Conservation (phyloP, 768 basidiomycete genomes). For the Rhodotorula paludigena region DNA sequence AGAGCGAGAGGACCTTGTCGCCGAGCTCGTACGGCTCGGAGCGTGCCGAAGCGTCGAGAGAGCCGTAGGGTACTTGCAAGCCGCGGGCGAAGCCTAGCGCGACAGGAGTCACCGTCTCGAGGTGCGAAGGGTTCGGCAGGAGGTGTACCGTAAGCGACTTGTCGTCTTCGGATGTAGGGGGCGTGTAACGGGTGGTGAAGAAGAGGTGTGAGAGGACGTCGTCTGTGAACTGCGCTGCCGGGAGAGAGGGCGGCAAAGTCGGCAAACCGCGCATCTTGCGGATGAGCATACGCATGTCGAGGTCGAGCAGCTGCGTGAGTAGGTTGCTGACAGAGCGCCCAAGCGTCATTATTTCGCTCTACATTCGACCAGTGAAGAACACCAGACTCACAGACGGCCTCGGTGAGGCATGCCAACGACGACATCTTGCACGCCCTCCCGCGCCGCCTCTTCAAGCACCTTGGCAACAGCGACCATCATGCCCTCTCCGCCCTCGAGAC, state of each 20-base stretch:
- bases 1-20: constrained; percentile 77
- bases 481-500: constrained; percentile 82
- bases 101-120: constrained; percentile 70
- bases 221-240: constrained; percentile 52
- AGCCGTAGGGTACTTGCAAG: constrained; percentile 63
- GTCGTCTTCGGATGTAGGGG: constrained; percentile 51
- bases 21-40: constrained; percentile 52
- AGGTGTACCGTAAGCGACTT: constrained; percentile 69
- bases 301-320: constrained; percentile 69
- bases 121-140: constrained; percentile 53
- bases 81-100: constrained; percentile 84
- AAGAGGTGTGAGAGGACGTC: constrained; percentile 87
- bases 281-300: constrained; percentile 65
- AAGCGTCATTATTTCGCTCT: neutral
- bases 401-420: constrained; percentile 22
- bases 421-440: constrained; percentile 49
- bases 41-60: constrained; percentile 31
- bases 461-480: constrained; percentile 84
- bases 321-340: constrained; percentile 54
- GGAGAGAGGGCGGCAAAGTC: constrained; percentile 26
- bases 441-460: constrained; percentile 64
- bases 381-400: neutral
- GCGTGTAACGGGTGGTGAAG: constrained; percentile 55
- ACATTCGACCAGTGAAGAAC: neutral
- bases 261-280: constrained; percentile 68